Evolutionary conservation across 805 yeast species (phyloP).

Genomic region (Limtongia smithiae): DNA sequence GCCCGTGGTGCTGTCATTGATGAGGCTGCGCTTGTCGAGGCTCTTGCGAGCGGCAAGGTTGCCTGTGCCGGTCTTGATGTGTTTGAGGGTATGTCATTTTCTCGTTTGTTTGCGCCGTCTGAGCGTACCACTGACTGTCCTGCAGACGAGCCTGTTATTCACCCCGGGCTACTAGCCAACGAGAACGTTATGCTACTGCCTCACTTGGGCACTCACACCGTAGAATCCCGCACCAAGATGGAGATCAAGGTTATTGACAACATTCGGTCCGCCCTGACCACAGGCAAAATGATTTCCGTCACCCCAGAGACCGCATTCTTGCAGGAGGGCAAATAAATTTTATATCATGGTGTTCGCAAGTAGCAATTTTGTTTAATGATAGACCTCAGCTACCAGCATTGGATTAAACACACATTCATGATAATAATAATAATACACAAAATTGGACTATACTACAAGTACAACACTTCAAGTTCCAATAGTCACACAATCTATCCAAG

Average conservation of each 20-base stretch:
- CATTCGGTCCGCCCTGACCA: slow-evolving; percentile 51
- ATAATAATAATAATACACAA: too few species aligned
- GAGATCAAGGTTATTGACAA: slow-evolving; percentile 74
- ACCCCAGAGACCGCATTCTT: slow-evolving; percentile 19
- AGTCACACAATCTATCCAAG: too few species aligned
- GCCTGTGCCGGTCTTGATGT: slow-evolving; percentile 62
- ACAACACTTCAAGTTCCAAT: too few species aligned
- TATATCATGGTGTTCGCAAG: too few species aligned
- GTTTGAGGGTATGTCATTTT: slow-evolving; percentile 42
- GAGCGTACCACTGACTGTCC: neutral
- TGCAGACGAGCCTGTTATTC: slow-evolving; percentile 53
- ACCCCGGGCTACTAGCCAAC: slow-evolving; percentile 50
- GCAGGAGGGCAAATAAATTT: neutral
- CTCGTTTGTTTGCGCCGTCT: neutral
- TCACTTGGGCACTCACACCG: slow-evolving; percentile 81
- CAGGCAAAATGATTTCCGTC: slow-evolving; percentile 55
- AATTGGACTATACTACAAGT: too few species aligned
- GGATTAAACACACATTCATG: too few species aligned
- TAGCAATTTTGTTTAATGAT: too few species aligned
- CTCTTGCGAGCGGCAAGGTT: slow-evolving; percentile 52
- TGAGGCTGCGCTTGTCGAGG: slow-evolving; percentile 52
- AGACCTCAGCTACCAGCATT: too few species aligned
- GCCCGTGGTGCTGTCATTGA: slow-evolving; percentile 82
- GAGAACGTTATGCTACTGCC: slow-evolving; percentile 65
- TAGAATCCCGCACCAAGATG: slow-evolving; percentile 73